phyloP scores from a whole-genome alignment of 371 early-diverging fungal genomes.

The Mucor irregularis region DNA sequence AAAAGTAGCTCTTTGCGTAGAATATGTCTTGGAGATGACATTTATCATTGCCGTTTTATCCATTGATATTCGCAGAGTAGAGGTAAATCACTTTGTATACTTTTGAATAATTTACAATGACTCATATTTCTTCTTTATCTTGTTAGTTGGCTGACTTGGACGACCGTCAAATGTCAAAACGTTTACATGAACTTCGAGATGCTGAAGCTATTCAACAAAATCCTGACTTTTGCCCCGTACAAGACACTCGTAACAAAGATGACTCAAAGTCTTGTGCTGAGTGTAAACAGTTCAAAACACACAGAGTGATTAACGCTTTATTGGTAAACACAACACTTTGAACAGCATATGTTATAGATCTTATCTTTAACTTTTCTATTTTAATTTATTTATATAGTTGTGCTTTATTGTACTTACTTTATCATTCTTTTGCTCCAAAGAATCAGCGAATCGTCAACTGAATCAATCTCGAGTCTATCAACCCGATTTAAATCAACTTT shows the following conservation, averaged over 20 bases:
- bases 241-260: slow-evolving; percentile 19
- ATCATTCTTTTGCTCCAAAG: slow-evolving; percentile 24
- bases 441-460: neutral
- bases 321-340: slow-evolving; percentile 21
- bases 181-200: slow-evolving; percentile 24
- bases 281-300: slow-evolving; percentile 36
- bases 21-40: slow-evolving; percentile 70
- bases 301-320: slow-evolving; percentile 28
- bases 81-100: no score
- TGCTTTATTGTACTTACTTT: slow-evolving; percentile 26
- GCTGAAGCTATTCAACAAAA: slow-evolving; percentile 5
- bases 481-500: slow-evolving; percentile 17
- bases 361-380: neutral
- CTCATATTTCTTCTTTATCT: neutral
- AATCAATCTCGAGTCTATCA: slow-evolving; percentile 3
- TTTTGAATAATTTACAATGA: neutral
- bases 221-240: slow-evolving; percentile 24
- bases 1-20: slow-evolving; percentile 65
- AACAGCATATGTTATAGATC: no score
- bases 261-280: slow-evolving; percentile 33
- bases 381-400: no score
- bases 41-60: slow-evolving; percentile 72
- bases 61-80: slow-evolving; percentile 76
- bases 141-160: slow-evolving; percentile 32
- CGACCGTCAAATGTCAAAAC: slow-evolving; percentile 30